Conservation (phyloP, 345 rosid genomes). For the Euclidium syriacum region DNA sequence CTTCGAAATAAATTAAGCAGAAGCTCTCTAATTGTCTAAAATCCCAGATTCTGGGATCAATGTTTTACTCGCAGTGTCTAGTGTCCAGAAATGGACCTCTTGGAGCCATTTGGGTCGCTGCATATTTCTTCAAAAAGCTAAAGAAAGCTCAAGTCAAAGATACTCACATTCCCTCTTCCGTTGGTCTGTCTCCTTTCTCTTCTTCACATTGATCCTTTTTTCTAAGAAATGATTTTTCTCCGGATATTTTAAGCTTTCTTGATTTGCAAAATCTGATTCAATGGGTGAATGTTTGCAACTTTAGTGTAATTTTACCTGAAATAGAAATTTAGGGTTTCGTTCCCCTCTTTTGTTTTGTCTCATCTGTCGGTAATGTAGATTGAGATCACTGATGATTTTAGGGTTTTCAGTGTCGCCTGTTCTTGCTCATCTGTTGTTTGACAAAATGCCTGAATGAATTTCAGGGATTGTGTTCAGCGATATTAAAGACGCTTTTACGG, state of each 20-base stretch:
- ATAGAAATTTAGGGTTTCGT: conserved; percentile 15
- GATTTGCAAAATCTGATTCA: background rate
- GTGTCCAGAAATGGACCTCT: conserved; percentile 62
- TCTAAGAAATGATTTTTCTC: background rate
- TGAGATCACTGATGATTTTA: background rate
- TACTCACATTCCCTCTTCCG: conserved; percentile 63
- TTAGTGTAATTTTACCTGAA: background rate
- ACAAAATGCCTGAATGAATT: conserved; percentile 4
- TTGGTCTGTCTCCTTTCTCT: conserved; percentile 52
- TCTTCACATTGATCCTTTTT: background rate
- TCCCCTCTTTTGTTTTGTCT: background rate
- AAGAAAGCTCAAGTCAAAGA: conserved; percentile 62
- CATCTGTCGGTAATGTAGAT: background rate
- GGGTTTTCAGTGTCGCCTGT: background rate
- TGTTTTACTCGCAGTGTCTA: conserved; percentile 60
- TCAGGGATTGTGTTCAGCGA: background rate
- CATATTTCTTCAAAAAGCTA: conserved; percentile 70
- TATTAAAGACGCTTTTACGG: background rate
- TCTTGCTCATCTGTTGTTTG: conserved; percentile 15
- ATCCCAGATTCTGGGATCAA: conserved; percentile 9
- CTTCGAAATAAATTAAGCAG: no score
- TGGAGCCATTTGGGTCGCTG: conserved; percentile 79
- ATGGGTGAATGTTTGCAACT: background rate
- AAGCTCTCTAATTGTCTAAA: background rate
- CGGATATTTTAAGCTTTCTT: background rate